Evolutionary conservation across 1,139 yeast species (phyloP).

Genomic region (Pichia sp.): DNA sequence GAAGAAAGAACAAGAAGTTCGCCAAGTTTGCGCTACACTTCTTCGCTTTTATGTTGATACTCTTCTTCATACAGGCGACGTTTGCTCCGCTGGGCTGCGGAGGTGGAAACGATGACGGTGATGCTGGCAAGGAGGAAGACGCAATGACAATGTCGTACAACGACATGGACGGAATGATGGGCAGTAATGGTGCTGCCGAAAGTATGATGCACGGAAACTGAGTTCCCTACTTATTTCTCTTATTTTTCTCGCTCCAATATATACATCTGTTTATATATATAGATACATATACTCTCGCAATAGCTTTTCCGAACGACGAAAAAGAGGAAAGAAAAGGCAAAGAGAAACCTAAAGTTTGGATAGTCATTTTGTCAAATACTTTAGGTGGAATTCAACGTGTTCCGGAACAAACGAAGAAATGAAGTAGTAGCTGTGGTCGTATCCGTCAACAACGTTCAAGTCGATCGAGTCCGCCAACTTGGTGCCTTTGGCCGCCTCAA

Average conservation of each 20-base stretch:
- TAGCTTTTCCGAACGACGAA: too few species aligned
- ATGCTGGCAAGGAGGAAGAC: neutral
- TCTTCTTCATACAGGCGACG: neutral
- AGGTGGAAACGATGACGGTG: neutral
- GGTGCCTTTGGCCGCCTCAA: constrained; percentile 57
- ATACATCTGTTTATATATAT: neutral
- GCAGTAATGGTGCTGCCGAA: neutral
- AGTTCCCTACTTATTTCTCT: neutral
- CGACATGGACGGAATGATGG: neutral
- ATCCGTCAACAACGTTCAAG: constrained; percentile 69
- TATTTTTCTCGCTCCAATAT: neutral
- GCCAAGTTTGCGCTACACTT: neutral
- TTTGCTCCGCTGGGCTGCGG: neutral
- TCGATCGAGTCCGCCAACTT: constrained; percentile 56
- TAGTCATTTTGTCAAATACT: constrained; percentile 5
- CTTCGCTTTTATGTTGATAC: neutral
- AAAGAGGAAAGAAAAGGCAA: neutral
- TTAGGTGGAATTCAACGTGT: constrained; percentile 78
- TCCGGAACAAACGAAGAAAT: constrained; percentile 75
- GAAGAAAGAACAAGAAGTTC: neutral
- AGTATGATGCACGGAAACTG: neutral
- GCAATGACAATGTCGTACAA: neutral
- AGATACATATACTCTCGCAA: neutral
- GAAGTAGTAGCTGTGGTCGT: constrained; percentile 88
- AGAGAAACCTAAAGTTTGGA: neutral